Evolutionary conservation across 306 rosid species (phyloP).

Genomic region (Trifolium repens): DNA sequence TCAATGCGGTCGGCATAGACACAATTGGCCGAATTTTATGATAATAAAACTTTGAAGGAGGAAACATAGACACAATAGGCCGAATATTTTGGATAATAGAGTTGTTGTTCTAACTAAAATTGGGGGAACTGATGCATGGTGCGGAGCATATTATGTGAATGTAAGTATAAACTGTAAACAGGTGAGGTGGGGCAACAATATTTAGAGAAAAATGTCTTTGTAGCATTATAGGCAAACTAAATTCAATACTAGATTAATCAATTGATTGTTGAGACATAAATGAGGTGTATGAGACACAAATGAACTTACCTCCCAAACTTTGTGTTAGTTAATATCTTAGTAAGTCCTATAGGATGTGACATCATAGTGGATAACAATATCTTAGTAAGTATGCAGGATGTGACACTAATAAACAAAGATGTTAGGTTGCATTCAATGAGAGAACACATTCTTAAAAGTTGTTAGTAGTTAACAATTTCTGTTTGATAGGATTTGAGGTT

Average conservation of each 20-base stretch:
- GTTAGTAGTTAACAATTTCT: neutral
- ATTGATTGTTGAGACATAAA: neutral
- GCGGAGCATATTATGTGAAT: conserved; percentile 34
- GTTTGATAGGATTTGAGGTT: neutral
- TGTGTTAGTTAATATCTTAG: neutral
- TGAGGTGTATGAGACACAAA: neutral
- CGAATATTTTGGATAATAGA: too few relatives aligned
- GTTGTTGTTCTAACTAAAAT: neutral
- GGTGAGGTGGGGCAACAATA: conserved; percentile 18
- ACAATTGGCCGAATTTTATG: too few relatives aligned
- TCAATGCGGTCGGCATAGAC: too few relatives aligned
- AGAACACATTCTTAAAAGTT: neutral
- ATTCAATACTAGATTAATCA: neutral
- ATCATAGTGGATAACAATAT: neutral
- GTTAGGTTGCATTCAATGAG: neutral
- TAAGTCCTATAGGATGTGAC: conserved; percentile 22
- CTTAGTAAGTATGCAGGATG: neutral
- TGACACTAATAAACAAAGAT: neutral
- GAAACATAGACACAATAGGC: too few relatives aligned
- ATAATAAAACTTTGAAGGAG: too few relatives aligned
- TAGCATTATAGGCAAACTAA: neutral
- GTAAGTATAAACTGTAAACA: conserved; percentile 10
- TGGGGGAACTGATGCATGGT: conserved; percentile 12
- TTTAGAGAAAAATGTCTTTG: conserved; percentile 28
- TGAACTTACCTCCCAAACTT: neutral